Base-by-base conservation (phyloP, 108 stramenopile genomes). In the Conticribra guillardii region DNA sequence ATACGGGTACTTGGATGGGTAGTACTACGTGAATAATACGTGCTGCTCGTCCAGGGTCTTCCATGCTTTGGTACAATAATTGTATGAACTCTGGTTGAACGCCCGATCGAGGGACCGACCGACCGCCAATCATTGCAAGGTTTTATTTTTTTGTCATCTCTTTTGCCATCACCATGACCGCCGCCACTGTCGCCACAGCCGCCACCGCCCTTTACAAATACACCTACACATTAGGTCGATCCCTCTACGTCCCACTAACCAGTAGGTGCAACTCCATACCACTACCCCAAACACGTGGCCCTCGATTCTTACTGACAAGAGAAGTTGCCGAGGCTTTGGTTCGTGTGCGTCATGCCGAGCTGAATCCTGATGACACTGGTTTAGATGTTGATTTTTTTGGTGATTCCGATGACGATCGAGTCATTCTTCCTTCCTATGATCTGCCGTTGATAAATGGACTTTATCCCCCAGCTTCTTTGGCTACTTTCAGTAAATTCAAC, bases 221-320 rank as follows among this genome's bases (percentile, higher is more conserved):
- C 55, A 88, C 86, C 57, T 91, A 91, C 66, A 63, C 65, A 18
- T 68, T 92, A 37, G 87, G 88, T 1, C 71, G 77, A 14, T 71
- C 85, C 15, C 73, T 92, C 23, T 92, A 92, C 76, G 75, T 92
- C 37, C 91, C 91, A 0, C 37, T 92, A 21, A 92, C 91, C 19
- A 76, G 78, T 33, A 76, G 77, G 17, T 86, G 82, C 64, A 87
- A 92, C 56, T 79, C 81, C 29, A 27, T 46, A 19, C 85, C 91
- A 0, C 68, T 92, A 19, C 86, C 91, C 1, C 54, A 76, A 37
- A 86, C 87, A 0, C 68, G 91, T 24, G 91, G 91, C 17, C 86
- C 86, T 14, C 58, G 60, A 60, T 92, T 92, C 49, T 2, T 63
- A 21, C 68, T 92, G 30, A 79, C 81, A 3, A 37, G 51, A 29